A percentile compares a stretch with the other conserved stretches of the same genome.
phyloP scores from a whole-genome alignment of 2,329 filamentous ascomycete species.

The Fusarium pseudonygamai region DNA sequence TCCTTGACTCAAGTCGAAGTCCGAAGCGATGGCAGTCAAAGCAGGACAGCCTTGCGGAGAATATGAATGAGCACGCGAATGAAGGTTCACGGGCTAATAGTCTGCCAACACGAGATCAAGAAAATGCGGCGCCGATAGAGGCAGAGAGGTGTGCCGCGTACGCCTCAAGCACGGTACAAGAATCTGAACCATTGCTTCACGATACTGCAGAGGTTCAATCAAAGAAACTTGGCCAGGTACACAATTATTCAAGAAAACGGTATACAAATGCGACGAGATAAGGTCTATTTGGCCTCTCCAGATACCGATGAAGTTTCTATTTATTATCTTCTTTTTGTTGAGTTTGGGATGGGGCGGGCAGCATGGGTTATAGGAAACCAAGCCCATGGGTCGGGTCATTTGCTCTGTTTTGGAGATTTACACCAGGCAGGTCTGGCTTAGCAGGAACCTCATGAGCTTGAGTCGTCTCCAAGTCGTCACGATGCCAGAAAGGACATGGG shows the following conservation, averaged over 20 bases:
- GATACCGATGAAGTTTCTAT: slow-evolving; percentile 6
- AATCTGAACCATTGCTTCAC: slow-evolving; percentile 34
- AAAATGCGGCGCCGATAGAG: slow-evolving; percentile 35
- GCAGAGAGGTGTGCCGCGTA: slow-evolving; percentile 11
- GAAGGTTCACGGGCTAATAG: slow-evolving; percentile 5
- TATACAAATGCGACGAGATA: slow-evolving; percentile 26
- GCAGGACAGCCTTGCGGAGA: slow-evolving; percentile 7
- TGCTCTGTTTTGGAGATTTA: slow-evolving; percentile 33
- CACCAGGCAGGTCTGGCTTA: slow-evolving; percentile 2
- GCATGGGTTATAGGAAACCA: slow-evolving; percentile 24
- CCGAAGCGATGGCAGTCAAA: slow-evolving; percentile 26
- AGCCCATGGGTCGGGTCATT: not conserved
- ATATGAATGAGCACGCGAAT: slow-evolving; percentile 5
- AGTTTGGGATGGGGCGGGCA: slow-evolving; percentile 8
- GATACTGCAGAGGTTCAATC: slow-evolving; percentile 3
- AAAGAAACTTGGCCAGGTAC: slow-evolving; percentile 5
- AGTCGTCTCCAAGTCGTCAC: not conserved
- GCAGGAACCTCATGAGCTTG: not conserved
- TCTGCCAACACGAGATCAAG: slow-evolving; percentile 29
- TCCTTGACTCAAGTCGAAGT: slow-evolving; percentile 28
- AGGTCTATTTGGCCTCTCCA: slow-evolving; percentile 12
- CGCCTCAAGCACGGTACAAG: slow-evolving; percentile 8
- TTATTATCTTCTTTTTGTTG: slow-evolving; percentile 27
- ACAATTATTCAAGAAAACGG: slow-evolving; percentile 13
- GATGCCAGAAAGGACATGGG: slow-evolving; percentile 6